phyloP scores from a whole-genome alignment of 169 alveolate genomes.

The Eimeria brunetti region DNA sequence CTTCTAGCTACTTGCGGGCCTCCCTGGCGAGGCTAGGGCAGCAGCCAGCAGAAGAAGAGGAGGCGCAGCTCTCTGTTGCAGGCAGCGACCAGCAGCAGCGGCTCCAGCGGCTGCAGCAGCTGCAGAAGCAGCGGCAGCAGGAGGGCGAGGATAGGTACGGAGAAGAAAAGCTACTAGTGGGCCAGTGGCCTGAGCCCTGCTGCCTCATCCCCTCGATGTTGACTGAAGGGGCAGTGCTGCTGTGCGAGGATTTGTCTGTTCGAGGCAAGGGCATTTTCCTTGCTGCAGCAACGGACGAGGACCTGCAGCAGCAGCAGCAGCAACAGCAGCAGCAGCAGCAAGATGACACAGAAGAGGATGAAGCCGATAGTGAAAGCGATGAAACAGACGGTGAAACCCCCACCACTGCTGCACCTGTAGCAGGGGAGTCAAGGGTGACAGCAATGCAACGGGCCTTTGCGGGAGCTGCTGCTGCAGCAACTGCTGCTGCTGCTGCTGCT shows the following conservation, averaged over 20 bases:
- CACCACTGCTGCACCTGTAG: background rate
- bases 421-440: constrained; percentile 18
- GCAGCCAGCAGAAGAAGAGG: background rate
- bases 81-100: background rate
- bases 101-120: background rate
- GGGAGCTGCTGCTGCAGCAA: constrained; percentile 58
- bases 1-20: constrained; percentile 2
- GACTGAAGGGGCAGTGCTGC: constrained; percentile 76
- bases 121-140: background rate
- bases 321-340: constrained; percentile 25
- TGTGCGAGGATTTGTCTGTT: constrained; percentile 80
- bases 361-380: constrained; percentile 6
- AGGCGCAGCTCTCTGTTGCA: background rate
- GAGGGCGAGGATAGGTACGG: constrained; percentile 8
- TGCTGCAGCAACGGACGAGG: constrained; percentile 49
- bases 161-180: constrained; percentile 8
- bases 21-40: constrained; percentile 19
- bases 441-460: constrained; percentile 32
- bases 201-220: constrained; percentile 54
- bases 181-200: constrained; percentile 31
- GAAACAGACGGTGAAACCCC: constrained; percentile 14
- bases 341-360: constrained; percentile 23
- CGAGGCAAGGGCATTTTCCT: constrained; percentile 70
- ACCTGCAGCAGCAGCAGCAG: constrained; percentile 36
- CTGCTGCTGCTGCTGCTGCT: constrained; percentile 55